Evolutionary conservation across 805 yeast genomes (phyloP).

Genomic region (Phaffomyces antillensis): DNA sequence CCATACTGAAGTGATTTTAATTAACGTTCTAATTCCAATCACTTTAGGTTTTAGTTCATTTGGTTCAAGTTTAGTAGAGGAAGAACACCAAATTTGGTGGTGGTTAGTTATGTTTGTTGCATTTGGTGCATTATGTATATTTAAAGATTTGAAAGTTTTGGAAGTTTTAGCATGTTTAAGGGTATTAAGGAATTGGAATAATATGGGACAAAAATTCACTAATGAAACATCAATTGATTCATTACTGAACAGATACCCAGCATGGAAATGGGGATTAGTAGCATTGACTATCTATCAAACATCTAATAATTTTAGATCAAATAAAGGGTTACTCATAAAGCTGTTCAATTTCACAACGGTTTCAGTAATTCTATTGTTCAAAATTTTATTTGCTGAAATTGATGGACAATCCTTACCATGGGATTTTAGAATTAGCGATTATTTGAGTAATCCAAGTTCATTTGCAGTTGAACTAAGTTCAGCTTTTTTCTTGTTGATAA

Average conservation of each 20-base stretch:
- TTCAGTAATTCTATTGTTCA: neutral
- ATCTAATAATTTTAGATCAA: conserved; percentile 1
- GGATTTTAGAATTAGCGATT: neutral
- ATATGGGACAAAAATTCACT: conserved; percentile 79
- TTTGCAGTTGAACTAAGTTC: conserved; percentile 1
- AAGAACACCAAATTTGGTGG: conserved; percentile 97
- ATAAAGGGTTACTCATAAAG: neutral
- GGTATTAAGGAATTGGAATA: conserved; percentile 74
- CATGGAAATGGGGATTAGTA: conserved; percentile 42
- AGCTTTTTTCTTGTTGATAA: conserved; percentile 28
- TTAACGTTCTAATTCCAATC: conserved; percentile 12
- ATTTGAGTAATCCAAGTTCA: neutral
- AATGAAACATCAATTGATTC: conserved; percentile 3
- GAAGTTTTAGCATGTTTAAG: conserved; percentile 32
- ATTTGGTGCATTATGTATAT: neutral
- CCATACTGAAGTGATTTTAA: neutral
- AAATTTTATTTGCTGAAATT: conserved; percentile 5
- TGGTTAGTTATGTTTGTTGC: conserved; percentile 34
- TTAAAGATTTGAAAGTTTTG: conserved; percentile 1
- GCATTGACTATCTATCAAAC: conserved; percentile 1
- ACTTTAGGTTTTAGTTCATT: conserved; percentile 52
- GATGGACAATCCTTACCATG: conserved; percentile 7
- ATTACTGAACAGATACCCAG: conserved; percentile 5
- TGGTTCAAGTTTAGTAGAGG: conserved; percentile 89
- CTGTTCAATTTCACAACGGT: neutral